Evolutionary conservation across 257 asterid species (phyloP).

Genomic region (Penstemon eatonii): DNA sequence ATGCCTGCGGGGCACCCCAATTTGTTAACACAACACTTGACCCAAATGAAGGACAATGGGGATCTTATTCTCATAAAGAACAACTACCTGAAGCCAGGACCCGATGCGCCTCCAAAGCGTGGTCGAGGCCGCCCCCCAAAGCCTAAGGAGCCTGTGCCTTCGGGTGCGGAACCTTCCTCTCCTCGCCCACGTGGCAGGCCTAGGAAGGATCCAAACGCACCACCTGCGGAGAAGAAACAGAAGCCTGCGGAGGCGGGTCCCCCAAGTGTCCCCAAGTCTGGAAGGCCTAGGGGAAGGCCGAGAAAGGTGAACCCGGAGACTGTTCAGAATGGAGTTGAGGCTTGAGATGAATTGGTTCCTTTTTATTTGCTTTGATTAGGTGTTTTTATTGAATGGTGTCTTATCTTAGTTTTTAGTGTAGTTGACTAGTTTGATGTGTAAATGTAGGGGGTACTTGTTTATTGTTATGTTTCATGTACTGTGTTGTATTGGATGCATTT

Average conservation of each 20-base stretch:
- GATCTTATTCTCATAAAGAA: slow-evolving; percentile 64
- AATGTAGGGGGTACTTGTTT: too few relatives aligned
- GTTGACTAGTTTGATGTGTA: too few relatives aligned
- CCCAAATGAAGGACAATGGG: slow-evolving; percentile 60
- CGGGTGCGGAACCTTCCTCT: slow-evolving; percentile 33
- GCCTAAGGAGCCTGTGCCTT: slow-evolving; percentile 53
- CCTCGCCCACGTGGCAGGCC: slow-evolving; percentile 81
- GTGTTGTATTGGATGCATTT: too few relatives aligned
- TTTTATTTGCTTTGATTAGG: too few relatives aligned
- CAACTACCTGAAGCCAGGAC: slow-evolving; percentile 67
- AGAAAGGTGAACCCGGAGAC: slow-evolving; percentile 66
- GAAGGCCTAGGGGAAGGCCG: slow-evolving; percentile 84
- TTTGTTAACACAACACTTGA: slow-evolving; percentile 53
- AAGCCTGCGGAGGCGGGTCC: slow-evolving; percentile 44
- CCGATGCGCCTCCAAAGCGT: slow-evolving; percentile 59
- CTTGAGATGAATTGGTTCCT: slow-evolving; percentile 15
- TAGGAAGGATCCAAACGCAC: slow-evolving; percentile 70
- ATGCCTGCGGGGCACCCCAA: slow-evolving; percentile 65
- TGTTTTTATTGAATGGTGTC: too few relatives aligned
- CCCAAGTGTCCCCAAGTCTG: slow-evolving; percentile 36
- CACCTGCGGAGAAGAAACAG: slow-evolving; percentile 66
- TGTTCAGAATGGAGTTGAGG: slow-evolving; percentile 52
- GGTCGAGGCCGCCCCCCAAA: slow-evolving; percentile 91
- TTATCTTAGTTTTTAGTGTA: too few relatives aligned
- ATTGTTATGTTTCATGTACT: too few relatives aligned